Evolutionary conservation across 2,329 filamentous ascomycete species (phyloP), one percentile per base, ranked within the genome.

Genomic region (Fusarium sublunatum): DNA sequence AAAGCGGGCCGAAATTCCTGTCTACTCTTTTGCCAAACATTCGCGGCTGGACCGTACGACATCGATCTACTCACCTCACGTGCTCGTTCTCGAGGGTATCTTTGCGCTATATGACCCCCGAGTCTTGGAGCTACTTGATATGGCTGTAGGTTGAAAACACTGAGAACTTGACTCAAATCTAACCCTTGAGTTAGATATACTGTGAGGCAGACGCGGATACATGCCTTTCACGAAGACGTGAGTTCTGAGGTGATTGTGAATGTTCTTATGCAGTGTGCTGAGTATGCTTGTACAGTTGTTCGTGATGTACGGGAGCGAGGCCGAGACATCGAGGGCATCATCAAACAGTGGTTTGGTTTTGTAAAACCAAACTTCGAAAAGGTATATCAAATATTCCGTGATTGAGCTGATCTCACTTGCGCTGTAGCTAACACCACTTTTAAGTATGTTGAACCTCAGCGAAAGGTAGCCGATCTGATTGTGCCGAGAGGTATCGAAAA

Each of bases 311-410:
- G 87, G 69, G 92, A 97, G 70, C 88, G 95, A 71, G 94, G 91
- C 4, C 86, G 95, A 73, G 94, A 97, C 72, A 91, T 98, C 53
- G 91, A 97, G 73, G 95, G 95, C 36, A 94, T 93, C 72, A 93
- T 99, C 75, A 98, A 98, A 77, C 95, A 99, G 76, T 99, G 95
- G 95, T 97, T 98, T 75, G 81, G 81, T 10, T 99, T 91, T 74
- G 95, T 99, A 39, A 99, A 99, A 77, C 95, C 95, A 4, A 98
- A 98, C 72, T 98, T 96, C 71, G 91, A 94, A 75, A 92, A 90
- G 77, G 84, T 83, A 72, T 52, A 70, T 19, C 3, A 8, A 26
- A 24, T 11, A 4, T 25, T 13, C 10, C 12, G 6, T 19, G 5
- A n/a, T n/a, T 25, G 11, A 35, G 15, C 11, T 34, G 9, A n/a